phyloP scores from a whole-genome alignment of 345 rosid genomes.

The Cardamine resedifolia region DNA sequence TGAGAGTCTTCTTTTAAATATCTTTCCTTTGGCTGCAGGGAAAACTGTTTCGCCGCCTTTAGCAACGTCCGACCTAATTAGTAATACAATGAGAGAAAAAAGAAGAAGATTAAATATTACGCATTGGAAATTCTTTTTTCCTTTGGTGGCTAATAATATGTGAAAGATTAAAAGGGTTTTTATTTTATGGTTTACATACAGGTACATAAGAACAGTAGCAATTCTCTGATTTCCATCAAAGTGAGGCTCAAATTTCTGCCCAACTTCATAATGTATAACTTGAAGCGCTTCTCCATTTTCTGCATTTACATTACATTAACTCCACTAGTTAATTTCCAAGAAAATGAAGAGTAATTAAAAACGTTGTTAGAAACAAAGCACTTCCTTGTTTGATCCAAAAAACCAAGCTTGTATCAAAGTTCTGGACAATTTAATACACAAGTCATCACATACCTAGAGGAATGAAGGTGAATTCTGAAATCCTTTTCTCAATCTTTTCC shows the following conservation, averaged over 20 bases:
- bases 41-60: slow-evolving; percentile 96
- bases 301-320: slow-evolving; percentile 33
- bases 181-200: slow-evolving; percentile 52
- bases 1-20: slow-evolving; percentile 63
- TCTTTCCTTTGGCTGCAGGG: slow-evolving; percentile 77
- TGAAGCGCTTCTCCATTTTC: slow-evolving; percentile 95
- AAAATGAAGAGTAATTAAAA: background rate
- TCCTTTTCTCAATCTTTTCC: background rate
- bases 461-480: background rate
- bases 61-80: slow-evolving; percentile 69
- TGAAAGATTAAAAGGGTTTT: background rate
- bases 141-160: background rate
- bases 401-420: too few relatives aligned
- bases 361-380: background rate
- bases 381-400: background rate
- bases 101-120: background rate
- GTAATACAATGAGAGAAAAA: slow-evolving; percentile 32
- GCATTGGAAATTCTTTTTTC: background rate
- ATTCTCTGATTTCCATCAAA: slow-evolving; percentile 84
- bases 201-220: slow-evolving; percentile 92
- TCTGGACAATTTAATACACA: background rate
- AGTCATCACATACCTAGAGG: background rate
- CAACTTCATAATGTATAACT: slow-evolving; percentile 84
- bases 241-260: slow-evolving; percentile 89
- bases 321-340: background rate